Evolutionary conservation across 139 green algal species (phyloP).

Genomic region (Pseudopediastrum boryanum): DNA sequence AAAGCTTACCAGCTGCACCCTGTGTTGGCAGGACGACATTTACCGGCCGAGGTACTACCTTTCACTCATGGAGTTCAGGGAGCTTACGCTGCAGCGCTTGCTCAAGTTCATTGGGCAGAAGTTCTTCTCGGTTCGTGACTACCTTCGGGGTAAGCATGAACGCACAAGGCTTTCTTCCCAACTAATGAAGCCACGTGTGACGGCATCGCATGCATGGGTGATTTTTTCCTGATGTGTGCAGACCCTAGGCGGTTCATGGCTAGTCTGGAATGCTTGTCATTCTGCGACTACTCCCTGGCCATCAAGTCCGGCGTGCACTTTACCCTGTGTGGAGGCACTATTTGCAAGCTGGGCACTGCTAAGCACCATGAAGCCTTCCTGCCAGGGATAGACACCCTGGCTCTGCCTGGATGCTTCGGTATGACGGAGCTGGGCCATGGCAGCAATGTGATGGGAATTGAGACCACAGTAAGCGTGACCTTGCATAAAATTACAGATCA

Average conservation of each 20-base stretch:
- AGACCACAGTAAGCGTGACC: conserved; percentile 61
- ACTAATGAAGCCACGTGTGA: too few relatives aligned
- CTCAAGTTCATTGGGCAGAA: conserved; percentile 62
- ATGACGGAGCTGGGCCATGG: conserved; percentile 90
- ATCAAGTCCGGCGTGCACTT: conserved; percentile 95
- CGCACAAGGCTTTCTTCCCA: background rate
- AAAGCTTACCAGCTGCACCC: too few relatives aligned
- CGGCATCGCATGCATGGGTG: too few relatives aligned
- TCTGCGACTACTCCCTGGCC: conserved; percentile 83
- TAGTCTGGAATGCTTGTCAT: conserved; percentile 72
- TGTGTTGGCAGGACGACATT: conserved; percentile 79
- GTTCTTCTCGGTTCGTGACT: conserved; percentile 79
- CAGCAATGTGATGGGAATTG: conserved; percentile 91
- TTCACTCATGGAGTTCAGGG: conserved; percentile 70
- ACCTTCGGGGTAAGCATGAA: conserved; percentile 37
- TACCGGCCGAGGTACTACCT: conserved; percentile 74
- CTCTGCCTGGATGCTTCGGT: conserved; percentile 81
- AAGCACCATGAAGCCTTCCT: conserved; percentile 83
- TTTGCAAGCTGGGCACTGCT: conserved; percentile 78
- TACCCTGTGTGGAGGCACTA: conserved; percentile 72
- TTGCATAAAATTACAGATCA: too few relatives aligned
- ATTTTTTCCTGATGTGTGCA: conserved; percentile 18
- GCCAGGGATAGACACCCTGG: conserved; percentile 67
- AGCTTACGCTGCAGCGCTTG: conserved; percentile 79
- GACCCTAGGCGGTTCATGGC: conserved; percentile 77